Evolutionary conservation across 2,329 filamentous ascomycete species (phyloP).

Genomic region (Trichophyton equinum): DNA sequence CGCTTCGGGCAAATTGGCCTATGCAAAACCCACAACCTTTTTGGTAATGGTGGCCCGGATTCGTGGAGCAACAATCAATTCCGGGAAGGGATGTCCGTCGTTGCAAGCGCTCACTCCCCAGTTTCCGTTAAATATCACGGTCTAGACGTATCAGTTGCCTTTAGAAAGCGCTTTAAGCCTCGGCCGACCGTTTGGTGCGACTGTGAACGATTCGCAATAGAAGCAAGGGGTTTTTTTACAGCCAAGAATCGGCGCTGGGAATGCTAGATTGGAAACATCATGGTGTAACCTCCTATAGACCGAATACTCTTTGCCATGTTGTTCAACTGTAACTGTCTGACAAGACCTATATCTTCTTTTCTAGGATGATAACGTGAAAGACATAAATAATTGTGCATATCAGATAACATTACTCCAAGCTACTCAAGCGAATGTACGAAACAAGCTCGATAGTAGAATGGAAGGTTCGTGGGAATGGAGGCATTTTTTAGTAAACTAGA

Average conservation of each 20-base stretch:
- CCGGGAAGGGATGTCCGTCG: neutral
- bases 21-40: slow-evolving; percentile 4
- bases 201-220: neutral
- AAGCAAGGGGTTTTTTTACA: neutral
- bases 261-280: neutral
- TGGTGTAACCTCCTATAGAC: neutral
- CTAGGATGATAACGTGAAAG: neutral
- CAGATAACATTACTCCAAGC: neutral
- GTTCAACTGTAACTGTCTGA: neutral
- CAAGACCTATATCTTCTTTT: too few relatives aligned
- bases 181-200: neutral
- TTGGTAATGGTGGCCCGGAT: neutral
- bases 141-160: neutral
- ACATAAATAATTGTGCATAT: neutral
- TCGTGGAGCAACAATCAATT: slow-evolving; percentile 4
- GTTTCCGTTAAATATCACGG: neutral
- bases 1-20: slow-evolving; percentile 5
- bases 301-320: neutral
- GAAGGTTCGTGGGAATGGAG: neutral
- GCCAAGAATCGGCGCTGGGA: neutral
- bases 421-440: neutral
- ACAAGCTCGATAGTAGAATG: neutral
- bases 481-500: neutral
- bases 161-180: neutral
- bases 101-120: neutral